Evolutionary conservation across 345 rosid species (phyloP), one percentile per base, ranked within the genome.

Genomic region (Boechera retrofracta): DNA sequence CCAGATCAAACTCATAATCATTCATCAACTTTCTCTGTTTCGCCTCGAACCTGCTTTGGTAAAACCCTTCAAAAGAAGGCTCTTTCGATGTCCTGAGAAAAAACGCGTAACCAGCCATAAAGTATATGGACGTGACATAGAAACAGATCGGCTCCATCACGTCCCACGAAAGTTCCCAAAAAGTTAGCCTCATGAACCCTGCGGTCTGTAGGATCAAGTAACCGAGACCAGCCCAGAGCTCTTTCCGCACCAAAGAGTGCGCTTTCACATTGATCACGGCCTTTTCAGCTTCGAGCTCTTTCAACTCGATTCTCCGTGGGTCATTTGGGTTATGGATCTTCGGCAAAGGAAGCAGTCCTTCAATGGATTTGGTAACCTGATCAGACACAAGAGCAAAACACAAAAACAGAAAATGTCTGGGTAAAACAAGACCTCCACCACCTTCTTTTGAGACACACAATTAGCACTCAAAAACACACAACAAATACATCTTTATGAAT

Each of bases 121-220:
- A 87, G 74, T 93, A 93, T 1, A 84, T 31, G 24, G 98, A 91
- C 0, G 99, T 95, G 4, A 87, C 84, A 33, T 85, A 92, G 93
- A 91, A 95, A 80, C 99, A 95, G 35, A 95, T 89, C 0, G 99
- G 99, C 53, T 95, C 99, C 99, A 95, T 95, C 13, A 95, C 97
- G 26, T 95, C 99, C 99, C 99, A 95, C 0, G 97, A 81, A 8
- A 95, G 94, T 72, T 95, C 99, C 99, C 99, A 93, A 64, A 95
- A 95, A 0, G 99, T 95, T 11, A 95, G 85, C 86, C 99, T 86
- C 97, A 93, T 89, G 89, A 93, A 93, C 10, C 83, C 97, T 0
- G 85, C 88, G 1, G 99, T 96, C 82, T 96, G 98, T 39, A 85
- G 63, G 13, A 91, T 82, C 44, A 93, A 53, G 86, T 79, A 89